phyloP scores from a whole-genome alignment of 169 alveolate genomes.

The Fabrea salina region DNA sequence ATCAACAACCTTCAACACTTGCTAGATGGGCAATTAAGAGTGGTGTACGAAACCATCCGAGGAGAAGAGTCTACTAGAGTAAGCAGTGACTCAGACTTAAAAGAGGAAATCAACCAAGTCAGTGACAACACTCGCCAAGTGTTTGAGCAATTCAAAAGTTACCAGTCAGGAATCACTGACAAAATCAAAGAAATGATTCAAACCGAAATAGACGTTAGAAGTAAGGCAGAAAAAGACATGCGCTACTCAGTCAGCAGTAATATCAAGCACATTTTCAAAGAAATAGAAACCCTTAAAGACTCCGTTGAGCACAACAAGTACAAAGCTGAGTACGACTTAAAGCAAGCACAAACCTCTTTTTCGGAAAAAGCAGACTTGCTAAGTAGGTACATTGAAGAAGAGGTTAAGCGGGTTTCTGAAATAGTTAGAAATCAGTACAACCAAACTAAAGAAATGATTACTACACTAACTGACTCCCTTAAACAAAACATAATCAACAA shows the following conservation, averaged over 20 bases:
- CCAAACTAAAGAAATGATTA: conserved; percentile 27
- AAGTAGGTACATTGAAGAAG: conserved; percentile 28
- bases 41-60: conserved; percentile 47
- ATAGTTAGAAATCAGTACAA: background rate
- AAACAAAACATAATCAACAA: background rate
- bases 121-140: conserved; percentile 37
- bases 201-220: conserved; percentile 51
- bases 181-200: conserved; percentile 57
- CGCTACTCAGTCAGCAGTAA: conserved; percentile 34
- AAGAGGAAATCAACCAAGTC: conserved; percentile 43
- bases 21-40: conserved; percentile 48
- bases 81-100: conserved; percentile 40
- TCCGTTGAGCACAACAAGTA: background rate
- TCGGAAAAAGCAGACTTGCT: conserved; percentile 28
- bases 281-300: conserved; percentile 47
- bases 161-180: conserved; percentile 51
- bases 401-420: background rate
- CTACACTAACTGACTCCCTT: conserved; percentile 2
- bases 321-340: background rate
- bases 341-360: background rate
- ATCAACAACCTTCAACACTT: conserved; percentile 31
- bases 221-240: conserved; percentile 42
- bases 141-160: conserved; percentile 40
- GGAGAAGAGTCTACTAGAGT: conserved; percentile 46
- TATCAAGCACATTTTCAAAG: conserved; percentile 48